Conservation (phyloP, 495 filamentous ascomycete genomes). For the Podospora tetraspora region DNA sequence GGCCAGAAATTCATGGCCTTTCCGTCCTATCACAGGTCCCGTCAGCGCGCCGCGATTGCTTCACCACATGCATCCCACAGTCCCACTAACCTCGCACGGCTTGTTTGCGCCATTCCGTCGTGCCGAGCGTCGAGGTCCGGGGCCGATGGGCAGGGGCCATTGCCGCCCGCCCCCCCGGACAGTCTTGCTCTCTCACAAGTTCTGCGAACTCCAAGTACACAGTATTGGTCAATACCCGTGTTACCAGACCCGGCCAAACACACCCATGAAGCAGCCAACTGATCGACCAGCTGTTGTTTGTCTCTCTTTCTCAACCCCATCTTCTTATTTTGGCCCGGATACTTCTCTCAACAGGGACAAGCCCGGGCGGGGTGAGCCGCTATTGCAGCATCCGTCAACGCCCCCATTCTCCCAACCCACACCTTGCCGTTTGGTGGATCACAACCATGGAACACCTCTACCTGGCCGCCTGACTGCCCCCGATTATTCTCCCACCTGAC, state of each 20-base stretch:
- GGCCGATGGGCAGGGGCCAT: neutral
- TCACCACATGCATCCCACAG: constrained; percentile 15
- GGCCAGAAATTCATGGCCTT: constrained; percentile 16
- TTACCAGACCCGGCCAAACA: constrained; percentile 22
- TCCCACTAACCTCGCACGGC: constrained; percentile 10
- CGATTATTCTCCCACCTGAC: neutral
- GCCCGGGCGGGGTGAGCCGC: constrained; percentile 19
- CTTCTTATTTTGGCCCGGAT: neutral
- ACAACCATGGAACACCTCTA: neutral
- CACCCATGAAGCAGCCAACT: constrained; percentile 18
- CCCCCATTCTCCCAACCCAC: constrained; percentile 5
- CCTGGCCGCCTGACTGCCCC: too few species aligned
- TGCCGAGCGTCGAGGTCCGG: constrained; percentile 3
- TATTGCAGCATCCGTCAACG: constrained; percentile 23
- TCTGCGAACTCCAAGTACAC: constrained; percentile 7
- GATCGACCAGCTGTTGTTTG: constrained; percentile 16
- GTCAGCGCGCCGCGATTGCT: constrained; percentile 9
- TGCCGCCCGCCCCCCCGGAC: constrained; percentile 5
- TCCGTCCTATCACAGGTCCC: constrained; percentile 19
- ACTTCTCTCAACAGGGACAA: constrained; percentile 1
- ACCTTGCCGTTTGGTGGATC: constrained; percentile 11
- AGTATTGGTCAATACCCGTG: constrained; percentile 35
- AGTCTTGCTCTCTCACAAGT: constrained; percentile 14
- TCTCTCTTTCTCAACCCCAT: constrained; percentile 11
- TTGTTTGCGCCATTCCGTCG: constrained; percentile 4